Evolutionary conservation across 2,329 filamentous ascomycete genomes (phyloP).

Genomic region (Diaporthe longicolla): DNA sequence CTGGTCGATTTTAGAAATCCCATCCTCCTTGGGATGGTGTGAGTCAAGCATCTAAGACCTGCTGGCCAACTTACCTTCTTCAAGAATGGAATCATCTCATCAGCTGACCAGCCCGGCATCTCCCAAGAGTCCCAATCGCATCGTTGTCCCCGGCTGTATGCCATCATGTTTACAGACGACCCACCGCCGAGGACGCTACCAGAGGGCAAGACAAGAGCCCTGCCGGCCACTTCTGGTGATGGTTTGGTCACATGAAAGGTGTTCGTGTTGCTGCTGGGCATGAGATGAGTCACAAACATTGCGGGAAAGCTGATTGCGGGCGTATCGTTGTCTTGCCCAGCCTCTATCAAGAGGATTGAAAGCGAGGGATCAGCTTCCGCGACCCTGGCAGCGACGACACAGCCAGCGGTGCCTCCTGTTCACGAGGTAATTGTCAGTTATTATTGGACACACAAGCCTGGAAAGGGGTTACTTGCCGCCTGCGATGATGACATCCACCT

Average conservation of each 20-base stretch:
- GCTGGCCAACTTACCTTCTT: slow-evolving; percentile 57
- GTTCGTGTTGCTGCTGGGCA: slow-evolving; percentile 55
- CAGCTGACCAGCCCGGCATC: slow-evolving; percentile 48
- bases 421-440: neutral
- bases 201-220: slow-evolving; percentile 55
- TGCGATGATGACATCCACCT: slow-evolving; percentile 66
- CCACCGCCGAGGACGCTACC: slow-evolving; percentile 68
- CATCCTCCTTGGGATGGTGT: neutral
- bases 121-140: slow-evolving; percentile 51
- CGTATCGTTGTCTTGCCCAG: slow-evolving; percentile 66
- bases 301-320: slow-evolving; percentile 65
- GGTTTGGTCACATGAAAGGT: slow-evolving; percentile 62
- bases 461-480: slow-evolving; percentile 54
- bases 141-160: slow-evolving; percentile 52
- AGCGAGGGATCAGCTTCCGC: slow-evolving; percentile 64
- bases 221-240: slow-evolving; percentile 59
- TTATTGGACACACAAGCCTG: neutral
- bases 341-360: slow-evolving; percentile 67
- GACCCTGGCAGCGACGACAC: slow-evolving; percentile 64
- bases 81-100: slow-evolving; percentile 61
- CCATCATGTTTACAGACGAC: slow-evolving; percentile 62
- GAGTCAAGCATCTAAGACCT: too few species aligned
- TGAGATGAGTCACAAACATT: slow-evolving; percentile 62
- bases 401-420: slow-evolving; percentile 63
- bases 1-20: neutral